Percentiles rank a stretch among this genome's conserved stretches.
These are phyloP conservation scores for Agrostemma githago DNA, from an alignment of 148 eudicot genomes.

Conservation along the genomic window DNA sequence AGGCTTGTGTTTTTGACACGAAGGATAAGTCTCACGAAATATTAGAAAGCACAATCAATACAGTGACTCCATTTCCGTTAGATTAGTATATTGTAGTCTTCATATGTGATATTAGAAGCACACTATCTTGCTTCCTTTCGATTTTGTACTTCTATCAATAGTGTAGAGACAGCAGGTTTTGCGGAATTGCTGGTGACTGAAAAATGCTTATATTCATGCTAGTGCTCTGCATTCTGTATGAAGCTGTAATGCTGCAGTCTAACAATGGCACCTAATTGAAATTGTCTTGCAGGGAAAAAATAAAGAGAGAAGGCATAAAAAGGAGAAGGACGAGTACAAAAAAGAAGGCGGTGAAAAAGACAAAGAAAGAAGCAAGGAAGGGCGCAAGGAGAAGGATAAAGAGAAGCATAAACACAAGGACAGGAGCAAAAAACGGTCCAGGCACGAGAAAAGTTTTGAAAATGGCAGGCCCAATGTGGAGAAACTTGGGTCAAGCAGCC, in stretches of 20 bases:
- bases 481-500: constrained; percentile 32
- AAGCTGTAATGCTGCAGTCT: not conserved
- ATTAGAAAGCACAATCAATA: not conserved
- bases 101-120: no score
- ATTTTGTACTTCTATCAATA: not conserved
- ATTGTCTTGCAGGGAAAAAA: constrained; percentile 5
- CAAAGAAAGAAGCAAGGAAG: constrained; percentile 29
- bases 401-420: constrained; percentile 41
- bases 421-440: constrained; percentile 22
- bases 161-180: not conserved
- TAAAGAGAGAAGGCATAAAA: constrained; percentile 33
- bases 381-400: constrained; percentile 34
- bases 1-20: not conserved
- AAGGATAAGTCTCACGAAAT: not conserved
- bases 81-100: not conserved
- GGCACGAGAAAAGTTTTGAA: constrained; percentile 24
- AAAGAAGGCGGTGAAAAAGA: constrained; percentile 28
- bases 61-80: not conserved
- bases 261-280: not conserved
- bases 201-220: not conserved
- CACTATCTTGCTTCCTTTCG: not conserved
- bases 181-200: not conserved
- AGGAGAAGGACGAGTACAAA: constrained; percentile 27
- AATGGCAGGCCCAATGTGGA: constrained; percentile 24
- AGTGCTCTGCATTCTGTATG: not conserved